Base-by-base conservation (phyloP, 331 rosid genomes). In the Pyracantha coccinea region DNA sequence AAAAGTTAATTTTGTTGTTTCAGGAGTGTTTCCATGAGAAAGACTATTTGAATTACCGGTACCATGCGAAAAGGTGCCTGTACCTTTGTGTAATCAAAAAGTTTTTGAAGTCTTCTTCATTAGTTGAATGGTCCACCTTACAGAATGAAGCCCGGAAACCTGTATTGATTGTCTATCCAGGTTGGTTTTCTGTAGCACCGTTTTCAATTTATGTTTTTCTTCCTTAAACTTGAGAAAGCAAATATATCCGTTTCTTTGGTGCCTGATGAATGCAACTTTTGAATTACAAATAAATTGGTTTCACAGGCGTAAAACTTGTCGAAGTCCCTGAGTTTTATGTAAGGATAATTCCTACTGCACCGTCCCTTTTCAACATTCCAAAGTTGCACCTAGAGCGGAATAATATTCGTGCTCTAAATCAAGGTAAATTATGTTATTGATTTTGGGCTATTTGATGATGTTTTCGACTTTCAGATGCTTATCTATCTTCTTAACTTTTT, bases 111-210 rank as follows among this genome's bases (percentile, higher is more conserved):
- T 80, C 78, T 6, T 90, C 90, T 79, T 70, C 87, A 19, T 80
- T 84, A 69, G 62, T 91, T 62, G 96, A 90, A 80, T 90, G 97
- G 97, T 88, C 96, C 57, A 78, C 97, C 21, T 73, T 90, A 10
- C 99, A 89, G 71, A 95, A 92, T 29, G 99, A 92, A 81, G 93
- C 91, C 31, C 85, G 96, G 32, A 93, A 93, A 78, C 98, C 98
- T 47, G 45, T 89, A 28, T 79, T 93, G 28, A 21, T 83, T 62
- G 91, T 90, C 68, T 66, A 89, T 90, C 92, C 97, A 77, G 97
- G 97, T 95, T 84, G 12, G 81, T 73, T 69, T 66, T 67, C 7
- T 73, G 59, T 21, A 2, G 19, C 5, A 44, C 23, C 67, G 19
- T 67, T 27, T 29, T n/a, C 14, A 17, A 41, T 7, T 29, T 1